Base-by-base conservation (phyloP, 179 eudicot genomes). In the Beta lomatogona region DNA sequence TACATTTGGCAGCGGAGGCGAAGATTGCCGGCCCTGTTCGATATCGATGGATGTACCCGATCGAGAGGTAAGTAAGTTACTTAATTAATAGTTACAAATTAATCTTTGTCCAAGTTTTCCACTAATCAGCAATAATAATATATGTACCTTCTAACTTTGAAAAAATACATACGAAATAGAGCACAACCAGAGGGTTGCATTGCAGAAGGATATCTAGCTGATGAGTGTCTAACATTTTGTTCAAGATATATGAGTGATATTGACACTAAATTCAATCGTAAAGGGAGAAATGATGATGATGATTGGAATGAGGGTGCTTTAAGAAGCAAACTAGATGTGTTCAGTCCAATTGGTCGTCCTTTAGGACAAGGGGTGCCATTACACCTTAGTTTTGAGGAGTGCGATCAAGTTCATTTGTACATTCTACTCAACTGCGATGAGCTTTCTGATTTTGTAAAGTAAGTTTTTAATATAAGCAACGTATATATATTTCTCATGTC, bases 321-420 rank as follows among this genome's bases (percentile, higher is more conserved):
- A 0, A 3, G 14, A 21, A 2, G 7, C 12, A 64, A 64, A 4
- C 12, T 74, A 13, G 41, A 28, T 5, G 36, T 54, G 5, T 54
- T 74, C 6, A 46, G 12, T 4, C 77, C 31, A 15, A 64, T 25
- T 54, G 64, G 77, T 11, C 61, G 46, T 52, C 9, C 36, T 2
- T 5, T 45, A 3, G 25, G 79, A 48, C 14, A 21, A n/a, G 41
- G 41, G 1, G 28, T 11, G 5, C 18, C 50, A 7, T 14, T 19
- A 5, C 36, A 77, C 5, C 25, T 77, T 13, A 52, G 6, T 6
- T 21, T 18, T 16, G 46, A 77, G 36, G 80, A 77, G 22, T 64
- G 31, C 16, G 80, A 65, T 13, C 72, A 77, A 52, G 31, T 69
- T 15, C 80, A 77, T 28, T 48, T 48, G 4, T 77, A 77, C 9